Conservation (phyloP, 805 yeast genomes). For the Komagataella pastoris region DNA sequence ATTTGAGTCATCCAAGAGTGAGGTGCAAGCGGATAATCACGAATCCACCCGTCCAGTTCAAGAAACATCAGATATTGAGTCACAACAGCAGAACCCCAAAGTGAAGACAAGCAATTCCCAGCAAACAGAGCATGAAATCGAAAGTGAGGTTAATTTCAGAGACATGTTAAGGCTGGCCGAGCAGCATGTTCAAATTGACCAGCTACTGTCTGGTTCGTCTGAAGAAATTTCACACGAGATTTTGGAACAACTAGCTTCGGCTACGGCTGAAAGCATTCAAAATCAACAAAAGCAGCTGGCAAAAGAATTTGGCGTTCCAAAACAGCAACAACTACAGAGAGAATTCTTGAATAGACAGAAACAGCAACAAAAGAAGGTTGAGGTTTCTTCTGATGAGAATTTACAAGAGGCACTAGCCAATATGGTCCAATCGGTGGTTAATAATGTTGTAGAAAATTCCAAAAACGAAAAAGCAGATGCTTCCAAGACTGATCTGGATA, state of each 20-base stretch:
- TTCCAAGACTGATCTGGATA: background rate
- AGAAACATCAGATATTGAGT: background rate
- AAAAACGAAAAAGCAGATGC: slow-evolving; percentile 6
- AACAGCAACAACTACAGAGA: background rate
- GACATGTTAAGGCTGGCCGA: background rate
- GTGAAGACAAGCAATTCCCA: background rate
- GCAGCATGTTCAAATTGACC: background rate
- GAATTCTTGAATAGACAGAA: background rate
- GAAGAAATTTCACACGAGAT: slow-evolving; percentile 3
- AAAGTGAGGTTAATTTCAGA: background rate
- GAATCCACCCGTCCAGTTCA: background rate
- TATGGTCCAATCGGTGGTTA: slow-evolving; percentile 42
- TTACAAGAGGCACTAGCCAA: slow-evolving; percentile 41
- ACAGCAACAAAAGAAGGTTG: slow-evolving; percentile 2
- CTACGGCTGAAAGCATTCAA: slow-evolving; percentile 1
- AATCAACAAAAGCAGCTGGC: background rate
- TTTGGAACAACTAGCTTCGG: slow-evolving; percentile 3
- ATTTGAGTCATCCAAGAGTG: background rate
- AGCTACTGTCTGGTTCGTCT: background rate
- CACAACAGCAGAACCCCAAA: background rate
- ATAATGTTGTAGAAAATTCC: slow-evolving; percentile 7
- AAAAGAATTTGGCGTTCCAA: background rate
- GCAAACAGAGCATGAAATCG: background rate
- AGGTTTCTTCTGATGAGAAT: slow-evolving; percentile 13
- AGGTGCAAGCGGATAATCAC: background rate